phyloP scores from a whole-genome alignment of 225 moss, liverwort and hornwort genomes.

The Sphagnum tenellum region DNA sequence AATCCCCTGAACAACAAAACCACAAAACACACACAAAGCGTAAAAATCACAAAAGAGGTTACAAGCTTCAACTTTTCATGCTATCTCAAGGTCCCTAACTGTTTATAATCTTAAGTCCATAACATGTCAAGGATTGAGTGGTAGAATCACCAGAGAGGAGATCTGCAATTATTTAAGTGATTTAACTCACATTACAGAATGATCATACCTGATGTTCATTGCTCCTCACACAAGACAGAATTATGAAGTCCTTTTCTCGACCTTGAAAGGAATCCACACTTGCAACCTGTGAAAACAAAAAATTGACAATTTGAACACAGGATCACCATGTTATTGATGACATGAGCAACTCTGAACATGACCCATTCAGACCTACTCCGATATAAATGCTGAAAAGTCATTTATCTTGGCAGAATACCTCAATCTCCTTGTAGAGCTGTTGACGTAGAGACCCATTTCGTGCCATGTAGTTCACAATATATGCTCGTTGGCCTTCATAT shows the following conservation, averaged over 20 bases:
- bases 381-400: background rate
- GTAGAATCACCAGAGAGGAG: no score
- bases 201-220: constrained; percentile 50
- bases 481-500: constrained; percentile 59
- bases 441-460: constrained; percentile 55
- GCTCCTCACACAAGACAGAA: constrained; percentile 58
- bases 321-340: no score
- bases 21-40: background rate
- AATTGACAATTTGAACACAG: no score
- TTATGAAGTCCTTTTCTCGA: constrained; percentile 55
- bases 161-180: no score
- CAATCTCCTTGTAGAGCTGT: constrained; percentile 60
- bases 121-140: no score
- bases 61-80: no score
- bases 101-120: no score
- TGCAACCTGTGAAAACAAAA: constrained; percentile 27
- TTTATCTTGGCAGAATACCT: constrained; percentile 8
- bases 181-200: no score
- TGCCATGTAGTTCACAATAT: constrained; percentile 65
- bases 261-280: constrained; percentile 69
- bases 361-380: background rate
- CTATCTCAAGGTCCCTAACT: no score
- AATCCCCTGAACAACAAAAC: constrained; percentile 34
- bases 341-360: no score
- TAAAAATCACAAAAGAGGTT: no score